Conservation (phyloP, 345 rosid genomes). For the Pugionium cornutum region DNA sequence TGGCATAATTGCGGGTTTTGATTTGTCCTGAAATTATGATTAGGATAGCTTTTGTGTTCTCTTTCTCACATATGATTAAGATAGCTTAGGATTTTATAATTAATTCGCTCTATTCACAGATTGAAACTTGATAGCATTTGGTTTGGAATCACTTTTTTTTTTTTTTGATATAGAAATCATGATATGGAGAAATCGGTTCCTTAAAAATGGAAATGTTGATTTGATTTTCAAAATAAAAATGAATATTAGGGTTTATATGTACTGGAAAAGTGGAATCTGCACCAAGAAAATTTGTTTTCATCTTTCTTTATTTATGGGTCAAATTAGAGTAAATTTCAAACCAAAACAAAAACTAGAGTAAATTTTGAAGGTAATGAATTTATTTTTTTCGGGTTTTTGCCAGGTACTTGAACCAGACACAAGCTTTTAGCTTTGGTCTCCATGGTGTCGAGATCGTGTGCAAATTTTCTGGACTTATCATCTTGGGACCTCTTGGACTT, state of each 20-base stretch:
- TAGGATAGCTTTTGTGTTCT: not conserved
- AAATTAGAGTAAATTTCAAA: not conserved
- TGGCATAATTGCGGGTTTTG: not conserved
- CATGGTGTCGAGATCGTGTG: constrained; percentile 66
- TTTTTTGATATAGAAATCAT: not conserved
- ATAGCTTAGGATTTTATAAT: not conserved
- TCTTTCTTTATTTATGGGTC: not conserved
- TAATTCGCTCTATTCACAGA: not conserved
- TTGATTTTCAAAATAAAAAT: not conserved
- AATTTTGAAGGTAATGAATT: not conserved
- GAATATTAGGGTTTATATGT: not conserved
- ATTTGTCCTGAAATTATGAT: not conserved
- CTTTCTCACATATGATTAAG: too few species aligned
- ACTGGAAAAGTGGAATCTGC: not conserved
- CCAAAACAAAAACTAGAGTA: too few species aligned
- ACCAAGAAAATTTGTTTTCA: not conserved
- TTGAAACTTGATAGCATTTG: not conserved
- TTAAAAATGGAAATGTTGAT: not conserved
- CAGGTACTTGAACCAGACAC: constrained; percentile 19
- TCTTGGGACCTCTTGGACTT: constrained; percentile 57
- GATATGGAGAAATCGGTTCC: not conserved
- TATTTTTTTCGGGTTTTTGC: not conserved
- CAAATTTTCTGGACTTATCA: constrained; percentile 57
- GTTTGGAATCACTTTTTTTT: not conserved
- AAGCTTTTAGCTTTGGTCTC: constrained; percentile 12